These are phyloP conservation scores for Euclidium syriacum DNA, from an alignment of 345 rosid species.

Conservation along the genomic window DNA sequence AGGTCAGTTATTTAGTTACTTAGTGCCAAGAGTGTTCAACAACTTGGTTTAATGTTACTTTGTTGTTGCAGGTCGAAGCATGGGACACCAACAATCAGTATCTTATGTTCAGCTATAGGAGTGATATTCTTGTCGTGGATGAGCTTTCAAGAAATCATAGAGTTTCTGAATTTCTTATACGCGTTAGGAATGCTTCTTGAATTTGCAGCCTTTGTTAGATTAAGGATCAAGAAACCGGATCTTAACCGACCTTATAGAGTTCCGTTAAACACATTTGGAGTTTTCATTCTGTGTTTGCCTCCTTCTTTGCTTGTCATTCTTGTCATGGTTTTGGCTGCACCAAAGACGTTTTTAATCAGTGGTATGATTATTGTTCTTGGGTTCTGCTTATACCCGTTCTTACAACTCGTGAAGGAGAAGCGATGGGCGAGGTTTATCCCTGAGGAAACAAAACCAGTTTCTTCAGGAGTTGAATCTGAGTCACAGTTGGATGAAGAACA, in stretches of 20 bases:
- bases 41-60: background rate
- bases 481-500: constrained; percentile 30
- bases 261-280: constrained; percentile 66
- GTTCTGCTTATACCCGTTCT: constrained; percentile 47
- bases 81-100: constrained; percentile 88
- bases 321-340: constrained; percentile 76
- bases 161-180: constrained; percentile 84
- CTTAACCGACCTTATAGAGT: constrained; percentile 71
- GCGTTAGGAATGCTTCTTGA: constrained; percentile 86
- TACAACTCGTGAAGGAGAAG: constrained; percentile 45
- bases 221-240: constrained; percentile 71
- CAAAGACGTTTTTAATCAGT: constrained; percentile 57
- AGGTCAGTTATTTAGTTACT: constrained; percentile 38
- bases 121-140: constrained; percentile 86
- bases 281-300: constrained; percentile 55
- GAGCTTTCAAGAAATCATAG: constrained; percentile 89
- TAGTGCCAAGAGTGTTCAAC: background rate
- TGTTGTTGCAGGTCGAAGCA: constrained; percentile 58
- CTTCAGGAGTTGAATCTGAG: constrained; percentile 12
- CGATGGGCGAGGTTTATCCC: constrained; percentile 43
- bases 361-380: constrained; percentile 52
- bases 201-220: constrained; percentile 73
- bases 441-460: constrained; percentile 18
- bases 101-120: constrained; percentile 78
- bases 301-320: constrained; percentile 66